Evolutionary conservation across 2,329 filamentous ascomycete genomes (phyloP).

Genomic region (Botryotinia narcissicola): DNA sequence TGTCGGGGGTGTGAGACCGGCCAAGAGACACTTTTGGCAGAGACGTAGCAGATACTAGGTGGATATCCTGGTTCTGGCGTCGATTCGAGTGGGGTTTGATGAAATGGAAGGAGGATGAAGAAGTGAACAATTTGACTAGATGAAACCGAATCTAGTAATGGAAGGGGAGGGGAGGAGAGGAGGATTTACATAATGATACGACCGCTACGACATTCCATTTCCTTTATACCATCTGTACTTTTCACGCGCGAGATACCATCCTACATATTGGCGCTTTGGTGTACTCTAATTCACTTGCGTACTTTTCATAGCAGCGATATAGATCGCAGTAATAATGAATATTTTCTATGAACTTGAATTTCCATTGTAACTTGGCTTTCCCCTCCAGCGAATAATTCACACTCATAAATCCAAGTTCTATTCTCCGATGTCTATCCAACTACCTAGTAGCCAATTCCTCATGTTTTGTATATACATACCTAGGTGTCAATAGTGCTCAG

Average conservation of each 20-base stretch:
- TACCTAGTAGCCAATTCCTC: no score
- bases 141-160: neutral
- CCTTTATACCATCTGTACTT: neutral
- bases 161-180: no score
- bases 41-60: conserved; percentile 23
- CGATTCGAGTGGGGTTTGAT: neutral
- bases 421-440: no score
- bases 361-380: neutral
- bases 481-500: no score
- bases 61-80: neutral
- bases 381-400: no score
- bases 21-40: conserved; percentile 28
- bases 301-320: neutral
- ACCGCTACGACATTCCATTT: neutral
- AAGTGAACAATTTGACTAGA: neutral
- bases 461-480: no score
- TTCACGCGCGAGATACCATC: conserved; percentile 10
- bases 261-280: neutral
- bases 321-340: neutral
- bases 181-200: neutral
- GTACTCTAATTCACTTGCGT: neutral
- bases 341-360: neutral
- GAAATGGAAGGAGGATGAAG: neutral
- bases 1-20: conserved; percentile 21
- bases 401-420: no score